Conservation (phyloP, 306 rosid species). For the Cicer judaicum region DNA sequence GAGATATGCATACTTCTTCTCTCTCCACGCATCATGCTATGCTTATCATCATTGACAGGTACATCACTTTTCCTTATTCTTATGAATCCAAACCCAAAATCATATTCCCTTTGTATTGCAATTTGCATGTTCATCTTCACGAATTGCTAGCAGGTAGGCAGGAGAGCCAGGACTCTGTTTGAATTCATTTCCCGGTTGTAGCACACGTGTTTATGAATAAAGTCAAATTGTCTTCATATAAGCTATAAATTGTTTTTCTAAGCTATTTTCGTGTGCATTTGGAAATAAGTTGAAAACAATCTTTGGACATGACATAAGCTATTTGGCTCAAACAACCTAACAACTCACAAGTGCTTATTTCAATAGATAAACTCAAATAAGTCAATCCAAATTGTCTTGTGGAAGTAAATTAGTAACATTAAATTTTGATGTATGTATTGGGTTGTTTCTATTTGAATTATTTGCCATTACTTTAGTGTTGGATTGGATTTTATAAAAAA, state of each 20-base stretch:
- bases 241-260: no score
- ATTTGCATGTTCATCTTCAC: slow-evolving; percentile 5
- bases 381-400: no score
- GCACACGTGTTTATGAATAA: no score
- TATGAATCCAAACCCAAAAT: not conserved
- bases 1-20: slow-evolving; percentile 68
- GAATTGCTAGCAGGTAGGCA: not conserved
- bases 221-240: no score
- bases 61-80: slow-evolving; percentile 18
- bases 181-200: no score
- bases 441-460: slow-evolving; percentile 9
- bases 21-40: slow-evolving; percentile 66
- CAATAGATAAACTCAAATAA: no score
- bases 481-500: not conserved
- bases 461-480: slow-evolving; percentile 8
- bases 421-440: slow-evolving; percentile 19
- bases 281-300: no score
- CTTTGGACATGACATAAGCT: no score
- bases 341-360: no score
- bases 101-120: not conserved
- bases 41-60: slow-evolving; percentile 93
- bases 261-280: no score
- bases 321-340: no score
- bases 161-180: not conserved
- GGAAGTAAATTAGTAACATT: slow-evolving; percentile 13